Evolutionary conservation across 2,329 filamentous ascomycete species (phyloP).

Genomic region (Nigrospora oryzae): DNA sequence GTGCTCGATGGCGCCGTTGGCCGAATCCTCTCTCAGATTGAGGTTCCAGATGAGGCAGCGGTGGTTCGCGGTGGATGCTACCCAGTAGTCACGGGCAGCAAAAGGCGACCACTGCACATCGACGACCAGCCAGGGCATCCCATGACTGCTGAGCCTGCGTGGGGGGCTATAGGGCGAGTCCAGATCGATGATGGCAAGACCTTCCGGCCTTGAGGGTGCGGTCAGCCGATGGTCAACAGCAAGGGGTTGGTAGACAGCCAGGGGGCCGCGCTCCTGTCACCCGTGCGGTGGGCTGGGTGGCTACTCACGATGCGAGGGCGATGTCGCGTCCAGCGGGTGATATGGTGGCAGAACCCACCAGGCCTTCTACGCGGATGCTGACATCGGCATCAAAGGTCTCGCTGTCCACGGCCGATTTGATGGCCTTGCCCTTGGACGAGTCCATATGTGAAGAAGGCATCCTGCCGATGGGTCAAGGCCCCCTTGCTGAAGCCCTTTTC

Average conservation of each 20-base stretch:
- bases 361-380: constrained; percentile 72
- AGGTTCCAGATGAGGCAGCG: constrained; percentile 93
- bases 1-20: constrained; percentile 67
- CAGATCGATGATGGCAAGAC: constrained; percentile 83
- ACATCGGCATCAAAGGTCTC: constrained; percentile 81
- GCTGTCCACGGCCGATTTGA: constrained; percentile 70
- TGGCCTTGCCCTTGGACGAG: constrained; percentile 40
- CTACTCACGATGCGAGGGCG: constrained; percentile 67
- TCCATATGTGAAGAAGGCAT: too few relatives aligned
- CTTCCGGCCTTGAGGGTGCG: constrained; percentile 53
- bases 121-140: constrained; percentile 87
- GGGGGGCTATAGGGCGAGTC: constrained; percentile 85
- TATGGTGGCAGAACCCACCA: constrained; percentile 85
- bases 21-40: constrained; percentile 66
- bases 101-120: constrained; percentile 98
- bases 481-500: too few relatives aligned
- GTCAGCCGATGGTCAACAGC: constrained; percentile 5
- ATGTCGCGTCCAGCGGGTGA: constrained; percentile 87
- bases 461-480: too few relatives aligned
- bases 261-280: too few relatives aligned
- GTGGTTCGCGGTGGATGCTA: constrained; percentile 89
- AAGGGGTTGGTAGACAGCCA: too few relatives aligned
- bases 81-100: constrained; percentile 81
- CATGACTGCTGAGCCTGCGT: constrained; percentile 71
- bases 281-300: too few relatives aligned